Conservation (phyloP, 371 early-diverging fungal species). For the Apophysomyces variabilis region DNA sequence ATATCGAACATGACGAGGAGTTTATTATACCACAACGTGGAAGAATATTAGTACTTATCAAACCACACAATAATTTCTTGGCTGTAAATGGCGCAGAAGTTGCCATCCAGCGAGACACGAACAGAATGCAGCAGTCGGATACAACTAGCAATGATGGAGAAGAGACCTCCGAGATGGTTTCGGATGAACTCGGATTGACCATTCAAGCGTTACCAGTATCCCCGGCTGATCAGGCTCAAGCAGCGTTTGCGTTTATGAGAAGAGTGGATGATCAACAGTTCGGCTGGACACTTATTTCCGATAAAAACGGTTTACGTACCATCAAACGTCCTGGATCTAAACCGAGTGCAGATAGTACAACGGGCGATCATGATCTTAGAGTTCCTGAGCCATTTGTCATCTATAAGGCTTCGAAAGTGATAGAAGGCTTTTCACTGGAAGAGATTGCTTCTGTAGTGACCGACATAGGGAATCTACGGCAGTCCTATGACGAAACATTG, state of each 20-base stretch:
- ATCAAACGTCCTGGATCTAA: slow-evolving; percentile 47
- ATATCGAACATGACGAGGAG: slow-evolving; percentile 56
- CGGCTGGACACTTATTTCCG: slow-evolving; percentile 55
- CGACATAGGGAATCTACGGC: slow-evolving; percentile 43
- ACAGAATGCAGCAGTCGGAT: slow-evolving; percentile 2
- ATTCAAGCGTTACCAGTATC: slow-evolving; percentile 20
- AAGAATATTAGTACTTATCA: slow-evolving; percentile 55
- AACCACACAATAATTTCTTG: slow-evolving; percentile 24
- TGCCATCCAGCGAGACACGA: slow-evolving; percentile 11
- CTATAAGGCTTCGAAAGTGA: slow-evolving; percentile 59
- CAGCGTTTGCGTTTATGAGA: slow-evolving; percentile 35
- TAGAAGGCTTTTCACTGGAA: slow-evolving; percentile 61
- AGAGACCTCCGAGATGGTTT: slow-evolving; percentile 7
- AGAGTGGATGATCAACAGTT: slow-evolving; percentile 47
- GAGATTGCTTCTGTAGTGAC: slow-evolving; percentile 60
- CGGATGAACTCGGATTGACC: slow-evolving; percentile 7
- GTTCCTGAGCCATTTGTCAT: slow-evolving; percentile 59
- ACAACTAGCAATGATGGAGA: slow-evolving; percentile 9
- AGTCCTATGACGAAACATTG: slow-evolving; percentile 49
- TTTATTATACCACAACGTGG: slow-evolving; percentile 60
- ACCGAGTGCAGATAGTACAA: not conserved
- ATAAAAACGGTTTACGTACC: slow-evolving; percentile 49
- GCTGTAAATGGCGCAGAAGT: slow-evolving; percentile 31
- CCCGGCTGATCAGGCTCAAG: slow-evolving; percentile 35
- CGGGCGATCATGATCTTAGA: slow-evolving; percentile 25